Evolutionary conservation across 73 alveolate genomes (phyloP).

Genomic region (Symbiodinium pilosum): DNA sequence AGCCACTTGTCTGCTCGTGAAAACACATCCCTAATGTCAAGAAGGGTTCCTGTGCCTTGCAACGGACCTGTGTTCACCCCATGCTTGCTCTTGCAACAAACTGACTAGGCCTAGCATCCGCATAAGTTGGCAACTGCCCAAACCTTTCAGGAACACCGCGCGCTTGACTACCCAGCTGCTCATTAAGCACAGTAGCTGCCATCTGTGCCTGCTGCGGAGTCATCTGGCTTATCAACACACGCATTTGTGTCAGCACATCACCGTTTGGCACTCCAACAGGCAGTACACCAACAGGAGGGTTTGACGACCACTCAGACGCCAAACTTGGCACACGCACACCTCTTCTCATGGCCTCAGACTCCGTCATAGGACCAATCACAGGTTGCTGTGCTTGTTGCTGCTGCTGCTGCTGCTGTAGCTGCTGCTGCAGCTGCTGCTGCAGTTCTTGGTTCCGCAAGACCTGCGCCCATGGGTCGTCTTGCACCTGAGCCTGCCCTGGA

Average conservation of each 20-base stretch:
- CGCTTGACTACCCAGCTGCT: neutral
- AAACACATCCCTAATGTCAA: neutral
- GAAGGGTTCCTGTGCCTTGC: neutral
- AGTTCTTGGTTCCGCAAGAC: neutral
- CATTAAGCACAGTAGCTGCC: neutral
- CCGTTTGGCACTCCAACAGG: neutral
- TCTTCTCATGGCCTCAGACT: too few relatives aligned
- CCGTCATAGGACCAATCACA: too few relatives aligned
- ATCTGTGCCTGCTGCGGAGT: neutral
- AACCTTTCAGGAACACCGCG: neutral
- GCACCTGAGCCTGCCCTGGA: too few relatives aligned
- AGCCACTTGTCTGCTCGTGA: slow-evolving; percentile 1
- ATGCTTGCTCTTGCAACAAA: neutral
- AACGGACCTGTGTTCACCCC: neutral
- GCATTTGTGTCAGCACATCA: neutral
- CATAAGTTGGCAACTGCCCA: neutral
- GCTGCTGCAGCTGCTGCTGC: neutral
- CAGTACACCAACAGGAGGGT: too few relatives aligned
- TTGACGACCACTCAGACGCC: too few relatives aligned
- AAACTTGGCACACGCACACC: too few relatives aligned
- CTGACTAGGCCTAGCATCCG: neutral
- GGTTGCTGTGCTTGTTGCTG: too few relatives aligned
- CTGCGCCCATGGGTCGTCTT: neutral
- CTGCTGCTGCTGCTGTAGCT: too few relatives aligned
- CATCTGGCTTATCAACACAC: neutral